A percentile compares a stretch with the other conserved stretches of the same genome.
These are phyloP conservation scores for Colletotrichum cuscutae DNA, from an alignment of 2,329 filamentous ascomycete genomes.

Conservation along the genomic window DNA sequence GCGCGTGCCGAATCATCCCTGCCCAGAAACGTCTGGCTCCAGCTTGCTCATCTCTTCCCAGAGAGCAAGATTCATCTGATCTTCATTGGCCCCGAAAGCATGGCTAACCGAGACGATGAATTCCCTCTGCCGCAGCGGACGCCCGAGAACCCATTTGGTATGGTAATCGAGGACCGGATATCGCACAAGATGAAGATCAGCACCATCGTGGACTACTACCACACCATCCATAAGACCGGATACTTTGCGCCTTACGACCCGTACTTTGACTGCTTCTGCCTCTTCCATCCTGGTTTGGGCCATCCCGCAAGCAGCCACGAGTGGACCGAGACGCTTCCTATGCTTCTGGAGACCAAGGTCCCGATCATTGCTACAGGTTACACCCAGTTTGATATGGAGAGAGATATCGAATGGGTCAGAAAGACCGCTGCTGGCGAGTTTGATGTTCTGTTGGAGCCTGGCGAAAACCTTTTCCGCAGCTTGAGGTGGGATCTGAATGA, in stretches of 20 bases:
- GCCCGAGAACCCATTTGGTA: slow-evolving; percentile 88
- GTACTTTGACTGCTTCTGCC: slow-evolving; percentile 97
- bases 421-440: slow-evolving; percentile 90
- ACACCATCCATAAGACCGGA: slow-evolving; percentile 91
- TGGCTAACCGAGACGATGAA: slow-evolving; percentile 92
- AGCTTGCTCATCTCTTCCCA: slow-evolving; percentile 96
- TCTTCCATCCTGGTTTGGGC: slow-evolving; percentile 96
- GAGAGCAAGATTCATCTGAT: slow-evolving; percentile 88
- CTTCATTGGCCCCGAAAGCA: slow-evolving; percentile 95
- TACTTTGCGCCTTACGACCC: slow-evolving; percentile 96
- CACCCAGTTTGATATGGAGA: slow-evolving; percentile 92
- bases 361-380: slow-evolving; percentile 96
- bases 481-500: slow-evolving; percentile 98
- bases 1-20: slow-evolving; percentile 97
- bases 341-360: slow-evolving; percentile 93
- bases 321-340: slow-evolving; percentile 90
- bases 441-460: slow-evolving; percentile 89
- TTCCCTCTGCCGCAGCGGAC: slow-evolving; percentile 91
- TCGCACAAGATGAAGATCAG: slow-evolving; percentile 94
- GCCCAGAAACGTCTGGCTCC: slow-evolving; percentile 92
- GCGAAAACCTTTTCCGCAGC: slow-evolving; percentile 94
- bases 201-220: slow-evolving; percentile 98
- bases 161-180: slow-evolving; percentile 91
- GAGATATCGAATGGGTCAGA: slow-evolving; percentile 90
- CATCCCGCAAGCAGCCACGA: slow-evolving; percentile 94